These are phyloP conservation scores for Candida ulmi DNA, from an alignment of 805 yeast species.

Conservation along the genomic window DNA sequence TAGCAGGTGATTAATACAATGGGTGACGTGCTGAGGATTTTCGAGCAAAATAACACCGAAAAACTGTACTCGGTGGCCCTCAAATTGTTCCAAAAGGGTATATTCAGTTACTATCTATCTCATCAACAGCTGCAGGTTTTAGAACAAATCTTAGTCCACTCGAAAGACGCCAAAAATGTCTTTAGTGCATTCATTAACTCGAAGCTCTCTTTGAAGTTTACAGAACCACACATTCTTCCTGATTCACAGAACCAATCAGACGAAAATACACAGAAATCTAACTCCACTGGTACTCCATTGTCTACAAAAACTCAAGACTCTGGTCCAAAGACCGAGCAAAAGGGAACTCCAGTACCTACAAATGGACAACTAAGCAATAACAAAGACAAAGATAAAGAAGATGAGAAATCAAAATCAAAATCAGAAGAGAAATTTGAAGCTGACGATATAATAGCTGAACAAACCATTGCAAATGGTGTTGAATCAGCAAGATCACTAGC, in stretches of 20 bases:
- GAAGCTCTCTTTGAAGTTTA: slow-evolving; percentile 22
- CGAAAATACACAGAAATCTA: background rate
- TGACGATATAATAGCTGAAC: slow-evolving; percentile 33
- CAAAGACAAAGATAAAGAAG: background rate
- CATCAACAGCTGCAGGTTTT: slow-evolving; percentile 51
- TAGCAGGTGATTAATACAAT: background rate
- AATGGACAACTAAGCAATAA: slow-evolving; percentile 1
- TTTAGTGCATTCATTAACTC: slow-evolving; percentile 43
- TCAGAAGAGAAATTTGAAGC: slow-evolving; percentile 26
- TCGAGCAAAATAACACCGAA: slow-evolving; percentile 23
- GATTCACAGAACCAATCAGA: background rate
- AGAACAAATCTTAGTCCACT: slow-evolving; percentile 36
- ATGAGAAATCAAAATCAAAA: slow-evolving; percentile 2
- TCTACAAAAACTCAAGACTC: background rate
- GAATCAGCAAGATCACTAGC: slow-evolving; percentile 52
- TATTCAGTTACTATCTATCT: slow-evolving; percentile 44
- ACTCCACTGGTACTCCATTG: too few species aligned
- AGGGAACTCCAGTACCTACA: background rate
- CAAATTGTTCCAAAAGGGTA: slow-evolving; percentile 26
- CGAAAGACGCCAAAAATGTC: slow-evolving; percentile 17
- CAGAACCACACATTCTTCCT: slow-evolving; percentile 4
- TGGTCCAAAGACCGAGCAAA: background rate
- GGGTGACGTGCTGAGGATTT: slow-evolving; percentile 16
- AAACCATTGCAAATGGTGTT: slow-evolving; percentile 34
- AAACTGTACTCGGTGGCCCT: slow-evolving; percentile 18